Evolutionary conservation across 2,329 filamentous ascomycete species (phyloP), one percentile per base, ranked within the genome.

Genomic region (Fusarium sp.): DNA sequence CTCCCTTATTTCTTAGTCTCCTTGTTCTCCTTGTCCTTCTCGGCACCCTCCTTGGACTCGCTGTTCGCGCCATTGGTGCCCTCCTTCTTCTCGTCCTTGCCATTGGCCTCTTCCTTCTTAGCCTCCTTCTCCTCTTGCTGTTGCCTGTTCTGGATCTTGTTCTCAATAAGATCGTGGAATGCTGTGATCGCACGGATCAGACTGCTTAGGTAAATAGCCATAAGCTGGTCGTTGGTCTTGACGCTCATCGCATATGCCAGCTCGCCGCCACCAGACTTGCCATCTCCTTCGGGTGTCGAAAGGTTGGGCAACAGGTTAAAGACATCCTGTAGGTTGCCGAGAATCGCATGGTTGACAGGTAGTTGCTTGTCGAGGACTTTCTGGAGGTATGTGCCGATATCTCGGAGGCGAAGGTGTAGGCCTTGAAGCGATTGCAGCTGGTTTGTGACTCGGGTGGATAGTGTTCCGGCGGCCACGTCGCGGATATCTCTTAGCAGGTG

Each of bases 71-170:
- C 78, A 62, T 81, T 82, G 34, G 74, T 73, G 43, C 76, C 78
- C 70, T 89, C 86, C 79, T 88, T 88, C 79, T 87, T 87, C 70
- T 88, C 86, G 52, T 86, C 84, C 69, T 88, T 88, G 73, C 83
- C 80, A 72, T 90, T 90, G 24, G 73, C 70, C 77, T 92, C 92
- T 49, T 91, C 90, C 77, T 94, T 93, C 83, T 93, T 93, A 76
- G 91, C 88, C 74, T 98, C 95, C 83, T 95, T 95, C 77, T 99
- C 96, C 78, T 98, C 96, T 77, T 97, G 92, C 80, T 97, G 93
- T 82, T 98, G 95, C 80, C 95, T 89, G 83, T 99, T 99, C 85
- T 98, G 95, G 73, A 98, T 98, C 88, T 99, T 99, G 86, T 99
- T 99, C 85, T 99, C 96, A 72, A 99, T 99, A 73, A 99, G 84